These are phyloP conservation scores for Metarhizium guizhouense DNA, from an alignment of 2,329 filamentous ascomycete species.

Conservation along the genomic window DNA sequence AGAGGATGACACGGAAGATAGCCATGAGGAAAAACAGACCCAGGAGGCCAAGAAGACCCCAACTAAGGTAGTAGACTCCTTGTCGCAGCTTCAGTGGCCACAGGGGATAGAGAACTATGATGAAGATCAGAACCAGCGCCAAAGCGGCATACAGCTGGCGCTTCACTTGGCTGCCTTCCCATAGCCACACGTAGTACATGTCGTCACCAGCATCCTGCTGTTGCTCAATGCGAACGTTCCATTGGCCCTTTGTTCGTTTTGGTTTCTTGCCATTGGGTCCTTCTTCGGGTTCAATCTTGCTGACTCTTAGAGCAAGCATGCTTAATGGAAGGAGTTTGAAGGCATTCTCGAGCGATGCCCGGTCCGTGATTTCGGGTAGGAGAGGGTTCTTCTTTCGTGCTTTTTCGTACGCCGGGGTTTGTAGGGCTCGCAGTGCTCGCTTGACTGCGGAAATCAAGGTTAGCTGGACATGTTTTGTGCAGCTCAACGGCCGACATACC, in stretches of 20 bases:
- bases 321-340: conserved; percentile 95
- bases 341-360: conserved; percentile 78
- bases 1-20: conserved; percentile 91
- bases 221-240: conserved; percentile 92
- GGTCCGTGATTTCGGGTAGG: conserved; percentile 80
- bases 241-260: conserved; percentile 90
- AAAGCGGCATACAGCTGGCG: conserved; percentile 84
- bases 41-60: conserved; percentile 82
- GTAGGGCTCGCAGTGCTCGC: conserved; percentile 81
- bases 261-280: conserved; percentile 57
- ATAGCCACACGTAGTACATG: conserved; percentile 95
- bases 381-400: conserved; percentile 82
- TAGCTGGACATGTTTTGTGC: background rate
- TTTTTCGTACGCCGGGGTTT: conserved; percentile 85
- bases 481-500: conserved; percentile 39
- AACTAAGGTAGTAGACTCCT: conserved; percentile 95
- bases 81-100: conserved; percentile 89
- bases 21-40: conserved; percentile 96
- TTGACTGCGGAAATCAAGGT: conserved; percentile 58
- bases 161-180: conserved; percentile 89
- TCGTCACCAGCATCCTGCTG: conserved; percentile 85
- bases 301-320: conserved; percentile 83
- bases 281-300: conserved; percentile 62
- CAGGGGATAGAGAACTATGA: conserved; percentile 87
- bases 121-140: conserved; percentile 75